Evolutionary conservation across 2,329 filamentous ascomycete genomes (phyloP).

Genomic region (Alternaria conjuncta): DNA sequence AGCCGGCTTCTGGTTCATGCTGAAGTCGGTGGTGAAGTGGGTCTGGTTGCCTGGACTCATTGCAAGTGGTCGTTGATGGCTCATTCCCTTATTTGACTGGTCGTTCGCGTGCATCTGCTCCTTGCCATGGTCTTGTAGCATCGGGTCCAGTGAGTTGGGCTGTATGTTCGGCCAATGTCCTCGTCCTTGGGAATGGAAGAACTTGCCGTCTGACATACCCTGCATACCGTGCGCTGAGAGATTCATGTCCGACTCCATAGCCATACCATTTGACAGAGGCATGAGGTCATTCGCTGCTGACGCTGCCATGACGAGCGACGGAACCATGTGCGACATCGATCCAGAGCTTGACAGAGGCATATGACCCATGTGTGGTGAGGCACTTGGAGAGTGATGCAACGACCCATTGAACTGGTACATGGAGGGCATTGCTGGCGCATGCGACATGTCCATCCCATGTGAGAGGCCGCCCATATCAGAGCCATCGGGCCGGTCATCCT

Average conservation of each 20-base stretch:
- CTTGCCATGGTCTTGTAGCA: conserved; percentile 43
- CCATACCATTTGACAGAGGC: conserved; percentile 40
- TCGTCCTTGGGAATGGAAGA: conserved; percentile 41
- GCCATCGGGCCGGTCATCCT: conserved; percentile 45
- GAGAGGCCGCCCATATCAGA: conserved; percentile 30
- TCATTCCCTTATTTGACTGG: conserved; percentile 23
- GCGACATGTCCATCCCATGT: conserved; percentile 42
- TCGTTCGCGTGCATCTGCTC: conserved; percentile 37
- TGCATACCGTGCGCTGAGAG: conserved; percentile 32
- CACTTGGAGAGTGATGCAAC: conserved; percentile 45
- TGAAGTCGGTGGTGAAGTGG: conserved; percentile 49
- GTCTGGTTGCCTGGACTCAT: conserved; percentile 46
- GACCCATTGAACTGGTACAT: conserved; percentile 49
- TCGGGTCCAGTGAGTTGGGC: conserved; percentile 39
- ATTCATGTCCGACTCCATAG: conserved; percentile 46
- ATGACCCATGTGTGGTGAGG: conserved; percentile 43
- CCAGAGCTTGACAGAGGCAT: conserved; percentile 36
- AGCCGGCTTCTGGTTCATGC: conserved; percentile 47
- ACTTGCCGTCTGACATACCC: conserved; percentile 40
- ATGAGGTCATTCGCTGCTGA: conserved; percentile 50
- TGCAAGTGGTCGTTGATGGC: conserved; percentile 46
- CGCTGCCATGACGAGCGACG: conserved; percentile 49
- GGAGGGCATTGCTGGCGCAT: conserved; percentile 43
- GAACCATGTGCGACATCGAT: conserved; percentile 45
- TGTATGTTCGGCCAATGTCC: conserved; percentile 42